A percentile compares a stretch with the other conserved stretches of the same genome.
These are phyloP conservation scores for Penicillium argentinense DNA, from an alignment of 495 filamentous ascomycete genomes.

Conservation along the genomic window DNA sequence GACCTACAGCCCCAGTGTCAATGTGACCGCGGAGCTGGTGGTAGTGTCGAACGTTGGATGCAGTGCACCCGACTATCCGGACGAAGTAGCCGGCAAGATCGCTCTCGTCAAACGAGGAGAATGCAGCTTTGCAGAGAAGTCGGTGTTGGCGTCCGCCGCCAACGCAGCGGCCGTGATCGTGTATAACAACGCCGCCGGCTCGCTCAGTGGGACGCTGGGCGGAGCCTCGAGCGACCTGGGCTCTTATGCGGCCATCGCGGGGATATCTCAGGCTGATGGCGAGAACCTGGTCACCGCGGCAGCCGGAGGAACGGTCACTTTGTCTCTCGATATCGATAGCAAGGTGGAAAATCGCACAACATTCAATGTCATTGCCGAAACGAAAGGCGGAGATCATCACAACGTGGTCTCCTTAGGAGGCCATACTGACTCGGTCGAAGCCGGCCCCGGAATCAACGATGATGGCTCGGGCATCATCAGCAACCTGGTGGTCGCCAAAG, in stretches of 20 bases:
- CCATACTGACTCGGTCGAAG: constrained; percentile 68
- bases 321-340: constrained; percentile 34
- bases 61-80: constrained; percentile 54
- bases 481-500: constrained; percentile 61
- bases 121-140: constrained; percentile 62
- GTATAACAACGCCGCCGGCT: constrained; percentile 64
- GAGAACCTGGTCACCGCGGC: constrained; percentile 42
- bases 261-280: constrained; percentile 55
- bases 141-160: constrained; percentile 56
- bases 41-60: constrained; percentile 58
- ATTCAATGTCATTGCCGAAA: constrained; percentile 68
- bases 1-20: constrained; percentile 50
- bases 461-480: constrained; percentile 66
- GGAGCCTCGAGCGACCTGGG: constrained; percentile 44
- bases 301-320: constrained; percentile 29
- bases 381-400: constrained; percentile 62
- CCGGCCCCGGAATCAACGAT: constrained; percentile 66
- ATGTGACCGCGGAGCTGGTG: constrained; percentile 44
- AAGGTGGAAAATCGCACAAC: constrained; percentile 49
- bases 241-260: constrained; percentile 50
- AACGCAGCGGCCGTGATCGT: constrained; percentile 59
- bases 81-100: constrained; percentile 52
- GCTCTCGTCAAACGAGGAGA: constrained; percentile 62
- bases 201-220: constrained; percentile 56
- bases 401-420: constrained; percentile 64